Evolutionary conservation across 2,329 filamentous ascomycete genomes (phyloP).

Genomic region (Verticillium isaacii): DNA sequence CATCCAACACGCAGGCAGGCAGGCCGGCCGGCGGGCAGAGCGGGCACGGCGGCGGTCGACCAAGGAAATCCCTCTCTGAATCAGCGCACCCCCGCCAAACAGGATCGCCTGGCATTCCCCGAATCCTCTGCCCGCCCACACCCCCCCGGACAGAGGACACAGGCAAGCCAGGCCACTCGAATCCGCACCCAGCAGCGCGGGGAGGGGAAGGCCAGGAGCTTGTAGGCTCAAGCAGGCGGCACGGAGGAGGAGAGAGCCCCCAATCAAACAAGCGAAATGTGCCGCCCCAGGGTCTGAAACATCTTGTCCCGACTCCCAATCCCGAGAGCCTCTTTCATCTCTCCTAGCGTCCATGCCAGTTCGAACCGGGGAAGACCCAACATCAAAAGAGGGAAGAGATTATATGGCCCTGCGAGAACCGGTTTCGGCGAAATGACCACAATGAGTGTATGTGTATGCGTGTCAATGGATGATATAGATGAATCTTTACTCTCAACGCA

Average conservation of each 20-base stretch:
- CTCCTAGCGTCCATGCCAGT: not conserved
- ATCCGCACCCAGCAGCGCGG: not conserved
- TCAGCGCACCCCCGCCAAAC: not conserved
- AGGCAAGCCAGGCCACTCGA: not conserved
- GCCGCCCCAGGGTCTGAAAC: slow-evolving; percentile 2
- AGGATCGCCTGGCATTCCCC: not conserved
- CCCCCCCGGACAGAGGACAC: not conserved
- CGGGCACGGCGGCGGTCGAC: not conserved
- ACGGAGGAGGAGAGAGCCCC: not conserved
- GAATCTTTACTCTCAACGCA: not conserved
- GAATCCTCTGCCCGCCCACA: not conserved
- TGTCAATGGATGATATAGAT: not conserved
- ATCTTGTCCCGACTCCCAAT: not conserved
- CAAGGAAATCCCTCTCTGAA: not conserved
- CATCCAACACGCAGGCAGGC: too few relatives aligned
- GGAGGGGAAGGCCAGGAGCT: too few relatives aligned
- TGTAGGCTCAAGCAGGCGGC: too few relatives aligned
- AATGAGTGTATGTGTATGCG: not conserved
- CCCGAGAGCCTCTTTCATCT: not conserved
- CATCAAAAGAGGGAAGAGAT: not conserved
- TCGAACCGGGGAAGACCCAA: not conserved
- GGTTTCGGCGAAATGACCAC: not conserved
- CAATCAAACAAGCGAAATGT: slow-evolving; percentile 4
- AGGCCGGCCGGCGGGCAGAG: too few relatives aligned
- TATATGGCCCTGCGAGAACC: not conserved